phyloP scores from a whole-genome alignment of 1,139 yeast genomes.

The Debaryomyces psychrophilus region DNA sequence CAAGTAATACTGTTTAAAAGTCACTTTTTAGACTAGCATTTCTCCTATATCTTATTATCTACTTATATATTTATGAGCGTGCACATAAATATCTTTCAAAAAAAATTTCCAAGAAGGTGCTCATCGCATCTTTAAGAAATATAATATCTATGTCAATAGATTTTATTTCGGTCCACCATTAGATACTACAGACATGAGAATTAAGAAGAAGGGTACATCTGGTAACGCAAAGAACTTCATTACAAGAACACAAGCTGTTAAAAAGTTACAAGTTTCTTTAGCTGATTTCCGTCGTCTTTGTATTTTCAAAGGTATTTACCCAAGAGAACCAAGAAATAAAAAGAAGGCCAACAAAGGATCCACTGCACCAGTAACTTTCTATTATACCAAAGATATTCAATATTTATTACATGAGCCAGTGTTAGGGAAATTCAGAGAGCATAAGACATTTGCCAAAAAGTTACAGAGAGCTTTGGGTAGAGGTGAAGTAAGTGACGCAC shows the following conservation, averaged over 20 bases:
- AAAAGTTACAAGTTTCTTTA: slow-evolving; percentile 86
- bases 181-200: slow-evolving; percentile 21
- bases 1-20: no score
- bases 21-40: no score
- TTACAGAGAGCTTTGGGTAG: slow-evolving; percentile 88
- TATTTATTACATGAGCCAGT: slow-evolving; percentile 96
- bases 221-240: slow-evolving; percentile 94
- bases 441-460: slow-evolving; percentile 90
- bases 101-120: slow-evolving; percentile 10
- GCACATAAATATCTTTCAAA: slow-evolving; percentile 5
- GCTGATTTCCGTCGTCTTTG: slow-evolving; percentile 99
- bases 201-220: slow-evolving; percentile 79
- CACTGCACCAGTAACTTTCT: slow-evolving; percentile 93
- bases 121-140: slow-evolving; percentile 9
- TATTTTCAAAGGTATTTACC: slow-evolving; percentile 94
- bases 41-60: neutral
- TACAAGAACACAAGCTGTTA: slow-evolving; percentile 94
- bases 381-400: slow-evolving; percentile 91
- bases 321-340: slow-evolving; percentile 95
- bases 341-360: slow-evolving; percentile 98
- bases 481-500: slow-evolving; percentile 89
- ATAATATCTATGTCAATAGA: neutral
- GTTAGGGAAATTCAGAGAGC: slow-evolving; percentile 88
- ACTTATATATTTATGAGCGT: slow-evolving; percentile 1
- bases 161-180: neutral